Evolutionary conservation across 2,329 filamentous ascomycete species (phyloP).

Genomic region (Xylaria sp.): DNA sequence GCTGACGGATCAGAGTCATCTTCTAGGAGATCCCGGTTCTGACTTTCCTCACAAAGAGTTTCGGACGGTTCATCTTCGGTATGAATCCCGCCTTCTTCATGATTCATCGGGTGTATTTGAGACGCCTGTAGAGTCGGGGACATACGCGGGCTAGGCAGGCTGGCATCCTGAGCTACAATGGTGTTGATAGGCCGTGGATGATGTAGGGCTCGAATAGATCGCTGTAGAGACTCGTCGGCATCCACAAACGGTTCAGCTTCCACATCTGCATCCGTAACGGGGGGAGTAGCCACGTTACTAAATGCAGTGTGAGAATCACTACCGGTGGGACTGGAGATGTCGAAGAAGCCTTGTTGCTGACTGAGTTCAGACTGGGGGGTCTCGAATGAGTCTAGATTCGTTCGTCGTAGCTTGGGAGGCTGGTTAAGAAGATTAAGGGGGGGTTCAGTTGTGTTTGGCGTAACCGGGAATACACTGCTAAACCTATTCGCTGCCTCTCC

Average conservation of each 20-base stretch:
- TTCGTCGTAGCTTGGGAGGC: conserved; percentile 56
- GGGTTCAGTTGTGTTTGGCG: conserved; percentile 68
- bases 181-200: conserved; percentile 71
- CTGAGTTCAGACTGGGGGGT: conserved; percentile 59
- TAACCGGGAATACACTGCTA: conserved; percentile 58
- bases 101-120: conserved; percentile 57
- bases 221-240: conserved; percentile 61
- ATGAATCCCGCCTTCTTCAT: conserved; percentile 57
- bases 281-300: conserved; percentile 76
- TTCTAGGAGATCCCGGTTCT: conserved; percentile 56
- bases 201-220: conserved; percentile 59
- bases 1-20: conserved; percentile 48
- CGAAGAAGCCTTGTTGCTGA: conserved; percentile 56
- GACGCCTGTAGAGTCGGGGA: conserved; percentile 88
- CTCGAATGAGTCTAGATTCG: conserved; percentile 57
- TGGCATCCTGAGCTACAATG: conserved; percentile 84
- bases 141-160: conserved; percentile 91
- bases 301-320: conserved; percentile 71
- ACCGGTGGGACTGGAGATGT: conserved; percentile 63
- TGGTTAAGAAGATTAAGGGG: conserved; percentile 43
- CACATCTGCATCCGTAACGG: conserved; percentile 77
- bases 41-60: conserved; percentile 55
- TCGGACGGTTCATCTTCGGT: conserved; percentile 54
- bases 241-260: conserved; percentile 71
- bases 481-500: conserved; percentile 41